Evolutionary conservation across 1,139 yeast species (phyloP).

Genomic region (Pichia sp.): DNA sequence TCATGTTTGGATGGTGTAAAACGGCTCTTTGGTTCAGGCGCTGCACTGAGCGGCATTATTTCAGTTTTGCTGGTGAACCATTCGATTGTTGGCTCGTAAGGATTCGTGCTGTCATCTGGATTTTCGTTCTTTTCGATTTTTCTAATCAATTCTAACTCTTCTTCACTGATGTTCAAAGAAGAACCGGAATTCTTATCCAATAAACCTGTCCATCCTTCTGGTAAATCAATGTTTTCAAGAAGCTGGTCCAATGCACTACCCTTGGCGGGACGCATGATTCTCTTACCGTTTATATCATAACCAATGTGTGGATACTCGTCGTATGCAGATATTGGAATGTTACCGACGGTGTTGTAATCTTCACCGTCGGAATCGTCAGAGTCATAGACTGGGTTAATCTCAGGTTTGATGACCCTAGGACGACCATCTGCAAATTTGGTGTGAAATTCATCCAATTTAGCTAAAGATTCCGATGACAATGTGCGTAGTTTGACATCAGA

Average conservation of each 20-base stretch:
- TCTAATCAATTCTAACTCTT: constrained; percentile 83
- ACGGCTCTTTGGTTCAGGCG: constrained; percentile 95
- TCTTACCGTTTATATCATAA: constrained; percentile 92
- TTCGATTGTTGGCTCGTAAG: constrained; percentile 90
- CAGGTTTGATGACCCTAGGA: constrained; percentile 74
- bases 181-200: constrained; percentile 87
- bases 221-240: constrained; percentile 84
- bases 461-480: constrained; percentile 37
- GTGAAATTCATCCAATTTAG: constrained; percentile 36
- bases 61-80: constrained; percentile 89
- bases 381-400: constrained; percentile 87
- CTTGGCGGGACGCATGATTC: constrained; percentile 98
- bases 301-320: constrained; percentile 98
- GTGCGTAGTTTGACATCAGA: constrained; percentile 51
- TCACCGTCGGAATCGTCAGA: constrained; percentile 90
- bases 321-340: constrained; percentile 86
- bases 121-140: constrained; percentile 82
- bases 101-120: constrained; percentile 76
- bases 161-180: constrained; percentile 78
- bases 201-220: constrained; percentile 98
- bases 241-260: constrained; percentile 91
- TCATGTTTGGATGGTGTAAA: constrained; percentile 96
- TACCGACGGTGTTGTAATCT: constrained; percentile 83
- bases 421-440: constrained; percentile 75
- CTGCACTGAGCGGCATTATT: constrained; percentile 88